phyloP scores from a whole-genome alignment of 2,329 filamentous ascomycete species.

The Penicillium sp. region DNA sequence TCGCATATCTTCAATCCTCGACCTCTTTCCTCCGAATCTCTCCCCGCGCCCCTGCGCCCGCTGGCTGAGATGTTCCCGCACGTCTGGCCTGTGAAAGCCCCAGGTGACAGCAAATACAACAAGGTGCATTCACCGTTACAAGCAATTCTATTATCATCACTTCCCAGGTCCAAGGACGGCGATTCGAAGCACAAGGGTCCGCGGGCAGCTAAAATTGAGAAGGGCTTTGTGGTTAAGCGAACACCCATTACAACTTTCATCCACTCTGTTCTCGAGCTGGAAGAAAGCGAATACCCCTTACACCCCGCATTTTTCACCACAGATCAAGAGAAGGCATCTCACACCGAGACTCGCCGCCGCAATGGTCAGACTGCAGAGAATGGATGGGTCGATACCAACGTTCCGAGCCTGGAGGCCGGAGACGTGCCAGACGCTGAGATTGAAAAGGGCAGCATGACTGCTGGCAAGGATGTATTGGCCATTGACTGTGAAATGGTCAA shows the following conservation, averaged over 20 bases:
- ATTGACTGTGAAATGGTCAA: slow-evolving; percentile 98
- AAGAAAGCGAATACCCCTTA: slow-evolving; percentile 76
- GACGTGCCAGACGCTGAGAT: slow-evolving; percentile 65
- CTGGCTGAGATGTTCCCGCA: slow-evolving; percentile 80
- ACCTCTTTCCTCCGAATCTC: slow-evolving; percentile 25
- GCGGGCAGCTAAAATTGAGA: slow-evolving; percentile 59
- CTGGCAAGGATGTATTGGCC: slow-evolving; percentile 71
- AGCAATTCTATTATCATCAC: slow-evolving; percentile 72
- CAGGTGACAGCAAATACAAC: slow-evolving; percentile 75
- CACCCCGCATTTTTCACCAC: slow-evolving; percentile 70
- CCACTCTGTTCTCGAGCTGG: slow-evolving; percentile 65
- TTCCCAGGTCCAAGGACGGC: slow-evolving; percentile 61
- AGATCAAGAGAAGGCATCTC: slow-evolving; percentile 52
- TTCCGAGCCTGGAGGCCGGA: slow-evolving; percentile 63
- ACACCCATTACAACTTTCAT: slow-evolving; percentile 80
- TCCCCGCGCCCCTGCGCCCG: slow-evolving; percentile 54
- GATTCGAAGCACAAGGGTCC: slow-evolving; percentile 52
- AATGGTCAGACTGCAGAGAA: slow-evolving; percentile 48
- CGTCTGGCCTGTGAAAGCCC: slow-evolving; percentile 82
- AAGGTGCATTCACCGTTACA: slow-evolving; percentile 83
- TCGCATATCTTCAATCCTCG: slow-evolving; percentile 35
- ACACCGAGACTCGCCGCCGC: slow-evolving; percentile 51
- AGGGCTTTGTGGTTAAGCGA: slow-evolving; percentile 66
- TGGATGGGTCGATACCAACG: slow-evolving; percentile 79
- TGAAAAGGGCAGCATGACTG: slow-evolving; percentile 75